A percentile compares a stretch with the other conserved stretches of the same genome.
Conservation (phyloP, 495 filamentous ascomycete species). For the Chlorociboria aeruginascens region DNA sequence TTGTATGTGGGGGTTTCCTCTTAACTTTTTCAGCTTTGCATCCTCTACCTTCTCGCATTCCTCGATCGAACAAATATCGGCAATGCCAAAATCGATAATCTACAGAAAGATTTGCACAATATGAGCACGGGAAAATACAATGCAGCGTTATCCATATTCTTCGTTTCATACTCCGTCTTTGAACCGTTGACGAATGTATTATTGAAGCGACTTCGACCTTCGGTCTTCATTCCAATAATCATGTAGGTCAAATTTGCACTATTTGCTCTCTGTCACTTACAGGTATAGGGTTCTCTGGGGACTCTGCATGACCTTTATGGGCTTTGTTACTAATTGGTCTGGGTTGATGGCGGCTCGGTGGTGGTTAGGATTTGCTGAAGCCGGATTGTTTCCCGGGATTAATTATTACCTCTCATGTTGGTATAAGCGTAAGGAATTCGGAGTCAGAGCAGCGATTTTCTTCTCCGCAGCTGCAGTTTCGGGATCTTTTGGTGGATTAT, state of each 20-base stretch:
- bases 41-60: constrained; percentile 79
- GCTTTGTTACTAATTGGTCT: constrained; percentile 28
- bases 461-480: constrained; percentile 79
- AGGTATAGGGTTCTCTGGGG: constrained; percentile 39
- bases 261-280: constrained; percentile 61
- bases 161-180: constrained; percentile 79
- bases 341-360: constrained; percentile 40
- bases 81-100: constrained; percentile 74
- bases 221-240: constrained; percentile 50
- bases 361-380: constrained; percentile 77
- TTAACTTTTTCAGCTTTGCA: constrained; percentile 39
- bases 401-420: constrained; percentile 84
- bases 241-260: constrained; percentile 55
- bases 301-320: constrained; percentile 57
- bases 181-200: constrained; percentile 84
- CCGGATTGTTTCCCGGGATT: constrained; percentile 77
- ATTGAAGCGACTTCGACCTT: constrained; percentile 56
- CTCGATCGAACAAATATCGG: constrained; percentile 78
- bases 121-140: constrained; percentile 67
- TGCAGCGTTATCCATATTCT: constrained; percentile 71
- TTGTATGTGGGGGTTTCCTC: background rate
- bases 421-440: constrained; percentile 41
- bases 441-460: constrained; percentile 60
- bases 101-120: constrained; percentile 44
- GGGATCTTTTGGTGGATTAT: constrained; percentile 75